phyloP scores from a whole-genome alignment of 805 yeast species.

The Phaffomyces opuntiae region DNA sequence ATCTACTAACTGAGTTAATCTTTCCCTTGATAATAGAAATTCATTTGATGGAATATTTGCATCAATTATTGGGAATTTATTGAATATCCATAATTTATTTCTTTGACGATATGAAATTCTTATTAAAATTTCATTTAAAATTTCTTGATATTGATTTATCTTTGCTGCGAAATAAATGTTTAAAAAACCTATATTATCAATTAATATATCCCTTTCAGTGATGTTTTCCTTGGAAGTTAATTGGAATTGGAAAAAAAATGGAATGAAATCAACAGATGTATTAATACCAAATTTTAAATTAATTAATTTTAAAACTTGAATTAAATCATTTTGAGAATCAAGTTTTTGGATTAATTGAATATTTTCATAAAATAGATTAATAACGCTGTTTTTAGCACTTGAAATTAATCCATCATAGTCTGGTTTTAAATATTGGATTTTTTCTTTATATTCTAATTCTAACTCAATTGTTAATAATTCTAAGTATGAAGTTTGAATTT shows the following conservation, averaged over 20 bases:
- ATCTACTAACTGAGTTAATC: slow-evolving; percentile 1
- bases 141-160: slow-evolving; percentile 4
- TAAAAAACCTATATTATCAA: slow-evolving; percentile 18
- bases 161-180: slow-evolving; percentile 12
- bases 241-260: slow-evolving; percentile 41
- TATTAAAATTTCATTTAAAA: slow-evolving; percentile 11
- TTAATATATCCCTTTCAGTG: slow-evolving; percentile 2
- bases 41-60: slow-evolving; percentile 4
- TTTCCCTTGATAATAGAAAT: slow-evolving; percentile 5
- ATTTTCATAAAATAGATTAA: slow-evolving; percentile 19
- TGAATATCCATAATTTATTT: slow-evolving; percentile 13
- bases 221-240: slow-evolving; percentile 6
- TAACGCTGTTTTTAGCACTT: slow-evolving; percentile 12
- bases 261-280: slow-evolving; percentile 36
- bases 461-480: slow-evolving; percentile 14
- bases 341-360: slow-evolving; percentile 10
- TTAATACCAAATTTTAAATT: slow-evolving; percentile 37
- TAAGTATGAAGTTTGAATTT: slow-evolving; percentile 14
- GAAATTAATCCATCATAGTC: slow-evolving; percentile 17
- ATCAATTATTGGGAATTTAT: slow-evolving; percentile 6
- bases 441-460: slow-evolving; percentile 14
- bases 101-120: slow-evolving; percentile 19
- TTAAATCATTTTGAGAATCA: slow-evolving; percentile 2
- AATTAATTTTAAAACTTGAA: slow-evolving; percentile 15
- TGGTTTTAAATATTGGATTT: slow-evolving; percentile 7